Evolutionary conservation across 768 basidiomycete genomes (phyloP), one percentile per base, ranked within the genome.

Genomic region (Lentinula boryana): DNA sequence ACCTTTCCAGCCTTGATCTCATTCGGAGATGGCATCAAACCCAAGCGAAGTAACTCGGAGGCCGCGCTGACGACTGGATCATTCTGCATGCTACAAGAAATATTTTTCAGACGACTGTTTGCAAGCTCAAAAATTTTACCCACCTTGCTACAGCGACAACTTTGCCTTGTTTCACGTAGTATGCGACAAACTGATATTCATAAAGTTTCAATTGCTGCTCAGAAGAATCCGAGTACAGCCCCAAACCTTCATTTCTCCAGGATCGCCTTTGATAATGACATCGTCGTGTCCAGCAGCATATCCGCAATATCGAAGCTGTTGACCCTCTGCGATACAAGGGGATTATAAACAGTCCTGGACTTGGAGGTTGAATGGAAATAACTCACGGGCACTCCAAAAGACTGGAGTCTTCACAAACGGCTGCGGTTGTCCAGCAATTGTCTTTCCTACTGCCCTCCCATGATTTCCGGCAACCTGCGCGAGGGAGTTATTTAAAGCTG

Each of bases 381-480:
- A 82, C 88, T 59, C 68, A 90, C 89, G 89, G 21, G 91, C 89
- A 68, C 90, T 92, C 94, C 94, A 95, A 76, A 95, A 95, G 40
- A 93, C 75, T 0, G 93, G 92, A 10, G 91, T 75, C 74, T 93
- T 94, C 51, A 78, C 78, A 72, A 88, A 93, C n/a, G 87, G 83
- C 63, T 85, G 82, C 35, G 76, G 76, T 60, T 73, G 79, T 52
- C 78, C 86, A 57, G 87, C 79, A 64, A 96, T 92, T 8, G 81
- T 87, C 69, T 84, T 84, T 0, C 89, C 94, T n/a, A 89, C 87
- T 15, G 88, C 84, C 54, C 93, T 84, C 2, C 93, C 94, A 61
- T 89, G 88, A 71, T 95, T 95, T 51, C 86, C 85, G 15, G 93
- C 93, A 60, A 94, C 88, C 86, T 88, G 49, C 36, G 2, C 53